Conservation (phyloP, 2,329 filamentous ascomycete genomes). For the Acarospora socialis region DNA sequence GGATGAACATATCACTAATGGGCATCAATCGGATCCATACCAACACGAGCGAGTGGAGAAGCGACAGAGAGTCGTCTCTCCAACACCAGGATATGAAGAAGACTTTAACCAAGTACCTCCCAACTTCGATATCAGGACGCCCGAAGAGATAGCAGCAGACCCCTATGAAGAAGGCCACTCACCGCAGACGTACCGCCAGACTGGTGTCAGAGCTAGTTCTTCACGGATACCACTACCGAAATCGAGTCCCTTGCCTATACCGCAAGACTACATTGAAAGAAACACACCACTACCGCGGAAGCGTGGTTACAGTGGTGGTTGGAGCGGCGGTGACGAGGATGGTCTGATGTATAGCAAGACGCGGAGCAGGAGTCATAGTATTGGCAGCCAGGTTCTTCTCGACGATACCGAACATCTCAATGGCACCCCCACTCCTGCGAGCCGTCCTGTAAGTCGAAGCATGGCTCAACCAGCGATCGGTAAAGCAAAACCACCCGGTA, state of each 20-base stretch:
- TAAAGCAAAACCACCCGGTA: constrained; percentile 17
- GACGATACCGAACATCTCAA: constrained; percentile 15
- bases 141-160: constrained; percentile 58
- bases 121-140: constrained; percentile 44
- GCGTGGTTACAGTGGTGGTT: constrained; percentile 40
- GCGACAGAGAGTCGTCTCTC: constrained; percentile 19
- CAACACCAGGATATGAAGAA: constrained; percentile 24
- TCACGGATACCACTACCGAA: constrained; percentile 83
- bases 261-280: constrained; percentile 56
- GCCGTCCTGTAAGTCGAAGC: constrained; percentile 3
- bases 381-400: constrained; percentile 17
- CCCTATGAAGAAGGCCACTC: constrained; percentile 21
- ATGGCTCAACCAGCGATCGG: constrained; percentile 14
- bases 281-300: constrained; percentile 53
- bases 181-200: constrained; percentile 37
- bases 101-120: constrained; percentile 24
- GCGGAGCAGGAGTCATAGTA: constrained; percentile 43
- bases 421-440: constrained; percentile 16
- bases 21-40: constrained; percentile 24
- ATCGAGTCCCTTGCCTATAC: constrained; percentile 61
- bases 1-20: neutral
- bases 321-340: constrained; percentile 46
- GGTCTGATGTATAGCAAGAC: constrained; percentile 45
- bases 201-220: constrained; percentile 39
- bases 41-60: constrained; percentile 20